These are phyloP conservation scores for Heterobasidion irregulare DNA, from an alignment of 1,284 basidiomycete genomes.

Conservation along the genomic window DNA sequence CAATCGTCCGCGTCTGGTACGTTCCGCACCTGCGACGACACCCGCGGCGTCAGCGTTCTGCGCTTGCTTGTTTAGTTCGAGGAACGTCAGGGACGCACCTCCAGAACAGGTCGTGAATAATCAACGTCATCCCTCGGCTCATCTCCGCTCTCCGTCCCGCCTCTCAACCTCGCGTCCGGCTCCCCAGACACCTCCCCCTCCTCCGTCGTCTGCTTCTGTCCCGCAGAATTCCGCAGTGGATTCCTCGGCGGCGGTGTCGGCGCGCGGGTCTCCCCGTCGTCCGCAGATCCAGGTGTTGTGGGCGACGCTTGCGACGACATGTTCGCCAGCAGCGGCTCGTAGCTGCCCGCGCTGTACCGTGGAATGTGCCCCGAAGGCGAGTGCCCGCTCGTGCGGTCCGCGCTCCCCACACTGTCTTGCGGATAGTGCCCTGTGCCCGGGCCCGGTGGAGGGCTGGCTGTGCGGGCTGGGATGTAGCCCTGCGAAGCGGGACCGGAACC, in stretches of 20 bases:
- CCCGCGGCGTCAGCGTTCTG: neutral
- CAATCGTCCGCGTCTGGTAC: neutral
- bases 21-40: neutral
- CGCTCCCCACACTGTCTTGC: slow-evolving; percentile 16
- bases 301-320: slow-evolving; percentile 21
- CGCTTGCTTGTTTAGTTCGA: neutral
- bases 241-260: slow-evolving; percentile 33
- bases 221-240: slow-evolving; percentile 18
- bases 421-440: slow-evolving; percentile 15
- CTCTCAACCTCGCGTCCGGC: slow-evolving; percentile 35
- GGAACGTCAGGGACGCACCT: slow-evolving; percentile 29
- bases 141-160: slow-evolving; percentile 24
- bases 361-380: slow-evolving; percentile 31
- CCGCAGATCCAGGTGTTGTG: slow-evolving; percentile 13
- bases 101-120: slow-evolving; percentile 50
- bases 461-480: slow-evolving; percentile 37
- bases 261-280: slow-evolving; percentile 1
- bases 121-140: slow-evolving; percentile 45
- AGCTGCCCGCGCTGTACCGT: slow-evolving; percentile 50
- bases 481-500: slow-evolving; percentile 18
- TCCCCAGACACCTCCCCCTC: slow-evolving; percentile 12
- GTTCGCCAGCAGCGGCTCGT: slow-evolving; percentile 51
- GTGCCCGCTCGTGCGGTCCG: slow-evolving; percentile 15
- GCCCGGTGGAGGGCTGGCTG: slow-evolving; percentile 35
- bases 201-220: neutral